Conservation (phyloP, 2,329 filamentous ascomycete species). For the Colletotrichum musicola region DNA sequence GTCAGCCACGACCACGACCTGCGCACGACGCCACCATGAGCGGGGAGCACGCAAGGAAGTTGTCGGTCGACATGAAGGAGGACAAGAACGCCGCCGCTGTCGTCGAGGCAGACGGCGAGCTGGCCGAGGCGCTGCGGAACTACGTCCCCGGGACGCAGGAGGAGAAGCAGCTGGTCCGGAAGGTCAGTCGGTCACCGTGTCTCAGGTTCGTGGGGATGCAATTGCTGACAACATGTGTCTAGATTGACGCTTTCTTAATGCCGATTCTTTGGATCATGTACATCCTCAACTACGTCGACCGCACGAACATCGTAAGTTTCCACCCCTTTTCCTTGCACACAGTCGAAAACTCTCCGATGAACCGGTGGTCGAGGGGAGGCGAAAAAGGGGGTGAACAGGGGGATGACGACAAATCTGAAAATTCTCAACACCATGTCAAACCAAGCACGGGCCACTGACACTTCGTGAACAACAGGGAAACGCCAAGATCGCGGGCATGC, state of each 20-base stretch:
- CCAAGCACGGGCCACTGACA: slow-evolving; percentile 10
- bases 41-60: slow-evolving; percentile 28
- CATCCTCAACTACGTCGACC: slow-evolving; percentile 46
- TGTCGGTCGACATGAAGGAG: slow-evolving; percentile 40
- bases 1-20: background rate
- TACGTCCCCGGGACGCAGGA: slow-evolving; percentile 44
- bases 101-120: slow-evolving; percentile 40
- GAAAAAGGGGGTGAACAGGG: background rate
- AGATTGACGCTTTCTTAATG: slow-evolving; percentile 38
- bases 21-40: slow-evolving; percentile 20
- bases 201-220: background rate
- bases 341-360: too few relatives aligned
- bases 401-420: background rate
- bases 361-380: background rate
- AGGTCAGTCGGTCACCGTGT: background rate
- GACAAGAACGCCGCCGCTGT: slow-evolving; percentile 26
- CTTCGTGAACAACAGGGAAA: slow-evolving; percentile 51
- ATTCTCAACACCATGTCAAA: background rate
- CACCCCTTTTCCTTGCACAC: too few relatives aligned
- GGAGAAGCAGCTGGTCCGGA: slow-evolving; percentile 41
- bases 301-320: slow-evolving; percentile 45
- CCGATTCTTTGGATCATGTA: slow-evolving; percentile 39
- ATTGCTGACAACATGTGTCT: background rate
- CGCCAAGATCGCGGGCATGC: slow-evolving; percentile 65
- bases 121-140: slow-evolving; percentile 44